A percentile compares a stretch with the other conserved stretches of the same genome.
phyloP scores from a whole-genome alignment of 169 alveolate genomes.

The Plasmodium coatneyi region DNA sequence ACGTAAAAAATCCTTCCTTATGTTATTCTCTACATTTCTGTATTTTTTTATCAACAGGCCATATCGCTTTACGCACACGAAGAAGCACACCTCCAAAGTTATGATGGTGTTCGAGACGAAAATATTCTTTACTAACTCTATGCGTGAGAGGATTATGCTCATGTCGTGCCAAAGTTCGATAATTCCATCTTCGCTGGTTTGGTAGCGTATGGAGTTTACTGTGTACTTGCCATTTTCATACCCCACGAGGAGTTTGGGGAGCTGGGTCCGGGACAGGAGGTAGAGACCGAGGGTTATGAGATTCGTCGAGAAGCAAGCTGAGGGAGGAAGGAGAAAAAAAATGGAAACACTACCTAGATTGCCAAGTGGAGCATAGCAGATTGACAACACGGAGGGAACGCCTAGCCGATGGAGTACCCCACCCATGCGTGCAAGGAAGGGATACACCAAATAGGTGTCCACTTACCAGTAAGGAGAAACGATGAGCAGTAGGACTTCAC shows the following conservation, averaged over 20 bases:
- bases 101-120: constrained; percentile 12
- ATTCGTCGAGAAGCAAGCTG: constrained; percentile 5
- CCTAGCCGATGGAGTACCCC: not conserved
- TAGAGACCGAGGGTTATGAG: constrained; percentile 6
- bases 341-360: not conserved
- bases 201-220: not conserved
- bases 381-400: not conserved
- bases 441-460: not conserved
- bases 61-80: constrained; percentile 9
- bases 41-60: constrained; percentile 70
- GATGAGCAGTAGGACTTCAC: constrained; percentile 14
- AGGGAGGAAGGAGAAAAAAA: not conserved
- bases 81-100: constrained; percentile 26
- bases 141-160: not conserved
- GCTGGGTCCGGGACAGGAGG: not conserved
- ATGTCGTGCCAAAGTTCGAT: constrained; percentile 8
- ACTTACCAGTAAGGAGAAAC: constrained; percentile 48
- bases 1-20: constrained; percentile 48
- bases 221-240: constrained; percentile 25
- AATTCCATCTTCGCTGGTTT: not conserved
- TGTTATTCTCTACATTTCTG: constrained; percentile 50
- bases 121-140: constrained; percentile 17
- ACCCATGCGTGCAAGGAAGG: not conserved
- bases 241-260: not conserved
- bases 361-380: not conserved